These are phyloP conservation scores for Abelmoschus esculentus DNA, from an alignment of 345 rosid genomes.

Conservation along the genomic window DNA sequence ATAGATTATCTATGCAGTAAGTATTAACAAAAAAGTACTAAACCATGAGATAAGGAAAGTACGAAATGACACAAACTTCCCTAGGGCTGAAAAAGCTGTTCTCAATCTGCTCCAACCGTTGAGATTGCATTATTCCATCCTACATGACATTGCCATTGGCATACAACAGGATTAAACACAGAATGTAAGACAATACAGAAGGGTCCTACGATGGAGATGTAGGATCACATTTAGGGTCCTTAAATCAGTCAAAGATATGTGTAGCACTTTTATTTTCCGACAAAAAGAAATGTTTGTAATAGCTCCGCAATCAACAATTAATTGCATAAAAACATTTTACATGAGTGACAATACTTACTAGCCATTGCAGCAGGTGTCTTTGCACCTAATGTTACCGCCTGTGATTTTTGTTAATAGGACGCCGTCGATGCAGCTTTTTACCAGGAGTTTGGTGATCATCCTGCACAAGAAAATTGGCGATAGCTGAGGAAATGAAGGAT, in stretches of 20 bases:
- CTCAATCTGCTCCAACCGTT: conserved; percentile 6
- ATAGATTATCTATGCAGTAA: background rate
- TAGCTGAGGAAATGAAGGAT: background rate
- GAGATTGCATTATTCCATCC: conserved; percentile 11
- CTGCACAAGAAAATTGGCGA: conserved; percentile 26
- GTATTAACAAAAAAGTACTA: conserved; percentile 6
- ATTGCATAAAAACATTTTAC: background rate
- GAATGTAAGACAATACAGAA: background rate
- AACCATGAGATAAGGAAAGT: background rate
- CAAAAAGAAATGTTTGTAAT: background rate
- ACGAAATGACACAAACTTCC: conserved; percentile 12
- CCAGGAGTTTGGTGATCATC: conserved; percentile 73
- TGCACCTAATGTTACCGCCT: conserved; percentile 30
- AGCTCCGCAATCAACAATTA: background rate
- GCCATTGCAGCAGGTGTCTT: conserved; percentile 21
- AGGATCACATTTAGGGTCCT: background rate
- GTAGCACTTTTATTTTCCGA: background rate
- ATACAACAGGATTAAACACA: background rate
- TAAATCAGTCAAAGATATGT: background rate
- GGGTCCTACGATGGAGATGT: background rate
- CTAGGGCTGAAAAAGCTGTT: conserved; percentile 10
- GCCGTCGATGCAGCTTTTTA: conserved; percentile 53
- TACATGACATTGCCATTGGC: background rate
- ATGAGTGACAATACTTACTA: conserved; percentile 13
- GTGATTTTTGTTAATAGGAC: conserved; percentile 58